phyloP scores from a whole-genome alignment of 768 basidiomycete species.

The Pleurotus ostreatus region DNA sequence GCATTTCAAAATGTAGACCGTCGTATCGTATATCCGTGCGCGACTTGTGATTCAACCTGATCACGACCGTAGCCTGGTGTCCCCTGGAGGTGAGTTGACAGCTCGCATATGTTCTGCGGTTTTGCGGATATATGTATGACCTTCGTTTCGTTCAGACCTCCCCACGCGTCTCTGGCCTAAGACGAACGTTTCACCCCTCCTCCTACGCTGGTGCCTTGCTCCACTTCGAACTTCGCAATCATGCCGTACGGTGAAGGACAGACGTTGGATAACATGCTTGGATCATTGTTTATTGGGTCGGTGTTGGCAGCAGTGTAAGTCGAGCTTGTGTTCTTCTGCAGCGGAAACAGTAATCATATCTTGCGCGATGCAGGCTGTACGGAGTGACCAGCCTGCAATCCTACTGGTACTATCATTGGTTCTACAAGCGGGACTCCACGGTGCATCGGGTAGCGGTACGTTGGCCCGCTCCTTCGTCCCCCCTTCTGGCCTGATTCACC shows the following conservation, averaged over 20 bases:
- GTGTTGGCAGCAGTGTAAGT: conserved; percentile 4
- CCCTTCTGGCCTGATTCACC: not conserved
- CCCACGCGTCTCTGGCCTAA: not conserved
- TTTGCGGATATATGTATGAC: not conserved
- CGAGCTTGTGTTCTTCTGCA: too few relatives aligned
- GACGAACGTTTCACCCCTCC: not conserved
- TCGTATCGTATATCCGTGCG: not conserved
- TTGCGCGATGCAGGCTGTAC: conserved; percentile 11
- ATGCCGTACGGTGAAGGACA: not conserved
- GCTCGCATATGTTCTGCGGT: not conserved
- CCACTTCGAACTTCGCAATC: not conserved
- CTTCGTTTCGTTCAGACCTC: not conserved
- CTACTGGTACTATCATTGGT: conserved; percentile 16
- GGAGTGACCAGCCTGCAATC: conserved; percentile 18
- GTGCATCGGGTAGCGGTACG: conserved; percentile 10
- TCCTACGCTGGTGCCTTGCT: not conserved
- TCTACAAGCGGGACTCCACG: conserved; percentile 11
- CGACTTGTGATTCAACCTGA: not conserved
- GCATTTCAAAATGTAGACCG: not conserved
- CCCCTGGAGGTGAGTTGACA: not conserved
- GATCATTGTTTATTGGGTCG: conserved; percentile 4
- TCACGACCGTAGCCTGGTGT: not conserved
- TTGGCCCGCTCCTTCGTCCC: not conserved
- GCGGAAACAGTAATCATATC: too few relatives aligned
- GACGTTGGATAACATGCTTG: conserved; percentile 5